phyloP scores from a whole-genome alignment of 106 monocot species.

The Phalaenopsis equestris region DNA sequence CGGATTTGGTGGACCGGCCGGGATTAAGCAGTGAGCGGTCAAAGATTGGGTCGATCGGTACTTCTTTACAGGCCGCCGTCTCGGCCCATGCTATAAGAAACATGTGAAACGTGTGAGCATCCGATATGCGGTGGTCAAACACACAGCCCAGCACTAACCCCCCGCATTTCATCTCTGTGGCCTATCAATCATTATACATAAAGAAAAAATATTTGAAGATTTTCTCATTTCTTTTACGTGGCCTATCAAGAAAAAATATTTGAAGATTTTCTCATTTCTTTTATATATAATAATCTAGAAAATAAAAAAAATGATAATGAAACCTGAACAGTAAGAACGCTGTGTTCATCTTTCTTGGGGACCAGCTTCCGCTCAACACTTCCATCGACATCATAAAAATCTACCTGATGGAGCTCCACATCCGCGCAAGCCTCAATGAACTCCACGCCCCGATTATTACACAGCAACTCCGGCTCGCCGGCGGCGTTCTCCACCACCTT shows the following conservation, averaged over 20 bases:
- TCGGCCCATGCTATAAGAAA: no score
- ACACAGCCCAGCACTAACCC: slow-evolving; percentile 48
- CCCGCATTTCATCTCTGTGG: slow-evolving; percentile 58
- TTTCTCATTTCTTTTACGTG: slow-evolving; percentile 7
- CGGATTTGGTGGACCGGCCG: no score
- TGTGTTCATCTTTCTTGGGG: slow-evolving; percentile 35
- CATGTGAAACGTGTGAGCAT: slow-evolving; percentile 57
- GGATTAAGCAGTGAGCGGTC: no score
- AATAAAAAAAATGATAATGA: no score
- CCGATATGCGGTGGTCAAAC: slow-evolving; percentile 61
- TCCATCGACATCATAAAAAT: slow-evolving; percentile 37
- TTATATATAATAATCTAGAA: no score
- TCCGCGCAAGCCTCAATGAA: slow-evolving; percentile 51
- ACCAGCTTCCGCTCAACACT: slow-evolving; percentile 48
- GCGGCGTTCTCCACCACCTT: slow-evolving; percentile 36
- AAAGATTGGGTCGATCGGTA: no score
- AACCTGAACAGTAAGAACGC: slow-evolving; percentile 56
- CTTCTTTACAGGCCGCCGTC: no score
- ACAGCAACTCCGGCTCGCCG: slow-evolving; percentile 70
- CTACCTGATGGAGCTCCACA: slow-evolving; percentile 31
- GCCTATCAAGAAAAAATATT: slow-evolving; percentile 16
- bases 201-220: no score
- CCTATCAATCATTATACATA: slow-evolving; percentile 14
- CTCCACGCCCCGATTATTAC: slow-evolving; percentile 79
- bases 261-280: no score